Evolutionary conservation across 176 grass and related monocot genomes (phyloP).

Genomic region (Oryza officinalis): DNA sequence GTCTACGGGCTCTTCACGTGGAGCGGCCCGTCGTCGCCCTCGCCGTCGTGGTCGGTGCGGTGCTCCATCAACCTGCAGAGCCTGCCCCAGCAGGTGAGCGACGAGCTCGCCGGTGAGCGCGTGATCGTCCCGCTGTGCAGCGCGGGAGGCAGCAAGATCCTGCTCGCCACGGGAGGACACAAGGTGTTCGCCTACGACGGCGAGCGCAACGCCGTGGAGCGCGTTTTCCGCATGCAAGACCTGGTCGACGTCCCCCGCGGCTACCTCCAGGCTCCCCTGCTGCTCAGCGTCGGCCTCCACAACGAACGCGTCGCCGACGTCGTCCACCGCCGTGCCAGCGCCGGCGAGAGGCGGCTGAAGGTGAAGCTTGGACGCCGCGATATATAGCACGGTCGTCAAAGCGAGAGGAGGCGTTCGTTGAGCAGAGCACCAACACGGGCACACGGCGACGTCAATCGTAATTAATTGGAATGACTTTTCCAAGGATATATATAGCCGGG

Average conservation of each 20-base stretch:
- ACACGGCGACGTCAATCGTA: too few species aligned
- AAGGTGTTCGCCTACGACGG: slow-evolving; percentile 7
- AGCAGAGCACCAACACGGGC: too few species aligned
- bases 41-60: background rate
- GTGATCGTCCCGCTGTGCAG: background rate
- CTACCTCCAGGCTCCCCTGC: background rate
- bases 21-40: background rate
- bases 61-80: background rate
- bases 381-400: too few species aligned
- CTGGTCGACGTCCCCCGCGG: background rate
- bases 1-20: background rate
- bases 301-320: background rate
- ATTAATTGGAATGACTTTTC: too few species aligned
- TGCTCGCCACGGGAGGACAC: slow-evolving; percentile 24
- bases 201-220: background rate
- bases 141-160: background rate
- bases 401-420: too few species aligned
- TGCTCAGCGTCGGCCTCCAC: slow-evolving; percentile 4
- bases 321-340: background rate
- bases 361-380: background rate
- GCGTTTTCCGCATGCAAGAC: background rate
- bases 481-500: too few species aligned
- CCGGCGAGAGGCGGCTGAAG: background rate
- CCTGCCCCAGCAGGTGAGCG: background rate
- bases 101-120: background rate